A percentile compares a stretch with the other conserved stretches of the same genome.
Evolutionary conservation across 805 yeast species (phyloP).

Genomic region (Nakazawaea populi): DNA sequence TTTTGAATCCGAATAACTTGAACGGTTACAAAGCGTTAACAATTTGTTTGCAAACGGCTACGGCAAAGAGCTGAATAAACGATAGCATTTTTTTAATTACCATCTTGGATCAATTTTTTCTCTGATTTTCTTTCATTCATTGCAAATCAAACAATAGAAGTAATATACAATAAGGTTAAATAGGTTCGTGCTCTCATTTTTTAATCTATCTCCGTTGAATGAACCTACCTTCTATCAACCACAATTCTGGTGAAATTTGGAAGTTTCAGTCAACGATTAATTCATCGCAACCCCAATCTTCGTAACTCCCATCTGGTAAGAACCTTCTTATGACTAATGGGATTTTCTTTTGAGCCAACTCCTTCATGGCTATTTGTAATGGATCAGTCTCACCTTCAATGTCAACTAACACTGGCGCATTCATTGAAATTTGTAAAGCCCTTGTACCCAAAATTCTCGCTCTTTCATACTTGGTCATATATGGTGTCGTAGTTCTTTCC

Average conservation of each 20-base stretch:
- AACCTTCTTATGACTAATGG: conserved; percentile 95
- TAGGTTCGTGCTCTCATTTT: not conserved
- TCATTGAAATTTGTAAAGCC: conserved; percentile 95
- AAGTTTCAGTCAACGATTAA: conserved; percentile 65
- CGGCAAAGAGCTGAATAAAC: too few species aligned
- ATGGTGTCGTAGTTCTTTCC: conserved; percentile 91
- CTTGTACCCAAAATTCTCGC: conserved; percentile 97
- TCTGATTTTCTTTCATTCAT: too few species aligned
- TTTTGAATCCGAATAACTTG: conserved; percentile 51
- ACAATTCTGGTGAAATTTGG: too few species aligned
- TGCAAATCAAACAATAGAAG: not conserved
- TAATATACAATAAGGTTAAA: not conserved
- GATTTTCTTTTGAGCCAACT: conserved; percentile 87
- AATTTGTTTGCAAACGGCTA: conserved; percentile 6
- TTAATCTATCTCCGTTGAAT: not conserved
- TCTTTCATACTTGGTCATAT: conserved; percentile 97
- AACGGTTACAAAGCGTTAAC: conserved; percentile 20
- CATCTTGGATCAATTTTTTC: too few species aligned
- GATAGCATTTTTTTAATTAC: too few species aligned
- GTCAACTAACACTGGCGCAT: conserved; percentile 97
- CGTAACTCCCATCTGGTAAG: conserved; percentile 93
- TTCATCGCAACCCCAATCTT: conserved; percentile 99
- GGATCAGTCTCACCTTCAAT: conserved; percentile 99
- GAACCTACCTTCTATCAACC: too few species aligned
- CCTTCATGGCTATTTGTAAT: conserved; percentile 95